phyloP scores from a whole-genome alignment of 495 filamentous ascomycete species.

The Xylaria grammica region DNA sequence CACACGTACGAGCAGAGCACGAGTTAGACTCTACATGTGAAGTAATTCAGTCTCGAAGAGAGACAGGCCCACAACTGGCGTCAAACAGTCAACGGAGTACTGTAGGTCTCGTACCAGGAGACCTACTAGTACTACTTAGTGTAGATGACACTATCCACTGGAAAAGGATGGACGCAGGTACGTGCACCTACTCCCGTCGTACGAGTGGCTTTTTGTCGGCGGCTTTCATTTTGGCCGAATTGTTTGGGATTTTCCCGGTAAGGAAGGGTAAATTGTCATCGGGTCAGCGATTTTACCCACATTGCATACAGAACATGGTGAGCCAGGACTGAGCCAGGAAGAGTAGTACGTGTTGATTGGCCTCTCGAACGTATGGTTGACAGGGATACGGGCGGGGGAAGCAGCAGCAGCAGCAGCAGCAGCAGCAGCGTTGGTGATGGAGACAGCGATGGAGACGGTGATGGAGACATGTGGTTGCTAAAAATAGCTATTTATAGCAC shows the following conservation, averaged over 20 bases:
- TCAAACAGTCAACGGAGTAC: too few species aligned
- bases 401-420: not conserved
- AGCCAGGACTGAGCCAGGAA: too few species aligned
- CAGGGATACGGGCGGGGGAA: slow-evolving; percentile 9
- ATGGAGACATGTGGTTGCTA: slow-evolving; percentile 32
- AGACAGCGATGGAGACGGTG: slow-evolving; percentile 23
- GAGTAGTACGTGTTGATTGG: too few species aligned
- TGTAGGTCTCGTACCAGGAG: too few species aligned
- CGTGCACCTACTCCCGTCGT: not conserved
- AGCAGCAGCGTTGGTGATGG: not conserved
- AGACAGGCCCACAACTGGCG: too few species aligned
- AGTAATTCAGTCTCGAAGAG: too few species aligned
- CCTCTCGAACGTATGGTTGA: too few species aligned
- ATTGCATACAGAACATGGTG: not conserved
- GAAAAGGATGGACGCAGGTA: too few species aligned
- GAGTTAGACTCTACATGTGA: too few species aligned
- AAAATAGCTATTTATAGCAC: slow-evolving; percentile 43
- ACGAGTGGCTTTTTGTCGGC: slow-evolving; percentile 20
- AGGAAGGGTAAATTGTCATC: slow-evolving; percentile 20
- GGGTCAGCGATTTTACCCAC: slow-evolving; percentile 20
- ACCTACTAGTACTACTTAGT: too few species aligned
- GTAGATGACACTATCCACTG: too few species aligned
- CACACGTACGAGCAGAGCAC: not conserved
- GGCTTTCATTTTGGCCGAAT: slow-evolving; percentile 23
- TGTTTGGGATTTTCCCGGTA: slow-evolving; percentile 22